Base-by-base conservation (phyloP, 345 rosid genomes). In the Aethionema arabicum region DNA sequence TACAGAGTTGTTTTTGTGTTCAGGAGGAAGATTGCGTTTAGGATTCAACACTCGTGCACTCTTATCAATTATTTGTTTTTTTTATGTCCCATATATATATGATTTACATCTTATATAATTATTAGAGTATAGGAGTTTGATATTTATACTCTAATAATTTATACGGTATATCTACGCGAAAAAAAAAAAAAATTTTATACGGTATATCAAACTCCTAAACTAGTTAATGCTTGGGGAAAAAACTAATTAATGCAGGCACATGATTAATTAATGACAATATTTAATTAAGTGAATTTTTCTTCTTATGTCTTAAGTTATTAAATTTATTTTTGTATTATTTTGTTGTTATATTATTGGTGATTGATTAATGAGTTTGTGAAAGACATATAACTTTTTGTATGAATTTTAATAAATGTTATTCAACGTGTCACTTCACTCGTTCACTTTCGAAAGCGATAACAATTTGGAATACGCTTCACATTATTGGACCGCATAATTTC, bases 1-100 rank as follows among this genome's bases (percentile, higher is more conserved):
- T 53, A 29, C n/a, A 48, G 11, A 38, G 36, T 10, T 33, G n/a
- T n/a, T 32, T 37, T 44, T 37, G 32, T 53, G 16, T 10, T 8
- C 32, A 31, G 45, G 13, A 10, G 14, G 31, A 30, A 54, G 15
- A 61, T 32, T 37, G n/a, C 16, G 36, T 44, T 60, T n/a, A 31
- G 56, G 61, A 52, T 53, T 37, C 49, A 49, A 54, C 67, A 69
- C 62, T 69, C 73, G 67, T 61, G 73, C 67, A 54, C 51, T 39
- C 45, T 36, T 52, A 38, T 31, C 43, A 36, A 58, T 59, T 2
- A 9, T 8, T 52, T 14, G 38, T 36, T 36, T 0, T 39, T 11
- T 10, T 60, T 52, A 36, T 52, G 33, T 21, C 59, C 43, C 27
- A 2, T 35, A 33, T 13, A 15, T 5, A 32, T 47, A 5, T 15